Percentiles rank a stretch among this genome's conserved stretches.
These are phyloP conservation scores for Raphidocelis subcapitata DNA, from an alignment of 139 green algal species.

Conservation along the genomic window DNA sequence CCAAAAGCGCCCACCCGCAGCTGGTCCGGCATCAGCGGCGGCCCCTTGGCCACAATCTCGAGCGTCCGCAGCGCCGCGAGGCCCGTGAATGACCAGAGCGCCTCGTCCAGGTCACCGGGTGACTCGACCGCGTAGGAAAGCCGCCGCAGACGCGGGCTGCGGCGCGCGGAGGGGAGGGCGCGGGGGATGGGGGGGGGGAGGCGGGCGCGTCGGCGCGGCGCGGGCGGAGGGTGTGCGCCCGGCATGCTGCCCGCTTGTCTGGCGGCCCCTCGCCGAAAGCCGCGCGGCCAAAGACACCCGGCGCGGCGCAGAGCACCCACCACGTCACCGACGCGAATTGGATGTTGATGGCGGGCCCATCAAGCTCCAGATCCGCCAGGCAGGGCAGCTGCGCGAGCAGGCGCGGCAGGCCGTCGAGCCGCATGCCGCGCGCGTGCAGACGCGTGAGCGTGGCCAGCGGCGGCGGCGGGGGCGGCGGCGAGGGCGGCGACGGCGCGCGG, in stretches of 20 bases:
- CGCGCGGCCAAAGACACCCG: background rate
- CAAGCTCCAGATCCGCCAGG: slow-evolving; percentile 46
- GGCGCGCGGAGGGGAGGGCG: background rate
- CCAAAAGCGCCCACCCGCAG: background rate
- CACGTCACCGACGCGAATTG: slow-evolving; percentile 29
- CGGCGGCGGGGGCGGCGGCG: slow-evolving; percentile 4
- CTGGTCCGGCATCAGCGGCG: slow-evolving; percentile 45
- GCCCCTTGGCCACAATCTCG: slow-evolving; percentile 55
- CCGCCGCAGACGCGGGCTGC: slow-evolving; percentile 42
- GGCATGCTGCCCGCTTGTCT: background rate
- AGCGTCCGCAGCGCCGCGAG: slow-evolving; percentile 36
- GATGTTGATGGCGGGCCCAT: slow-evolving; percentile 52
- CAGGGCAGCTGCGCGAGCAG: slow-evolving; percentile 32
- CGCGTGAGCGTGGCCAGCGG: slow-evolving; percentile 13
- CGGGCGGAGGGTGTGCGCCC: background rate
- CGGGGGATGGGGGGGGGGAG: background rate
- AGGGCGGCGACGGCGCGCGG: slow-evolving; percentile 22
- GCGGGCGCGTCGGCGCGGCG: background rate
- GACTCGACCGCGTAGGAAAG: slow-evolving; percentile 40
- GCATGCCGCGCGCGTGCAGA: slow-evolving; percentile 30
- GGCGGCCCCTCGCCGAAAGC: background rate
- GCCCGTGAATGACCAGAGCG: slow-evolving; percentile 33
- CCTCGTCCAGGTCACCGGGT: slow-evolving; percentile 41
- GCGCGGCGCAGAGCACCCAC: slow-evolving; percentile 7
- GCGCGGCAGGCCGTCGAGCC: slow-evolving; percentile 27